Conservation (phyloP, 1,139 yeast genomes). For the Kodamaea sp. region DNA sequence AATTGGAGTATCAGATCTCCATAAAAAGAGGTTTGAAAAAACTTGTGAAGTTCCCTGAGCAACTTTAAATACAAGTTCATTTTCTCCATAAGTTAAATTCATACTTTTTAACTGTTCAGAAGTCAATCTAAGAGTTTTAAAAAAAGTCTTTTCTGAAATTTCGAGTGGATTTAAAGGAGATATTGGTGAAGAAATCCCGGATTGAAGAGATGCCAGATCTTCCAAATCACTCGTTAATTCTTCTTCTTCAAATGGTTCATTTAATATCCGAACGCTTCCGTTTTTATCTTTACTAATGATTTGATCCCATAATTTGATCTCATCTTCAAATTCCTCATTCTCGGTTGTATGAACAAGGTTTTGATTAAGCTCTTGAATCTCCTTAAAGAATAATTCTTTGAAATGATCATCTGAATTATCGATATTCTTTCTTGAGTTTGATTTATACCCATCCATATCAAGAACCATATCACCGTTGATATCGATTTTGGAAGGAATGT, state of each 20-base stretch:
- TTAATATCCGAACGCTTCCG: constrained; percentile 64
- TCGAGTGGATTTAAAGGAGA: constrained; percentile 4
- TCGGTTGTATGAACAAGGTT: constrained; percentile 17
- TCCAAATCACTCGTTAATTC: constrained; percentile 6
- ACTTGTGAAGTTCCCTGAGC: constrained; percentile 79
- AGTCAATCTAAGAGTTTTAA: constrained; percentile 85
- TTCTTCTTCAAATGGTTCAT: constrained; percentile 6
- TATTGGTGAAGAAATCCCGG: constrained; percentile 6
- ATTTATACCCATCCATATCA: constrained; percentile 96
- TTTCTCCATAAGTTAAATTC: constrained; percentile 74
- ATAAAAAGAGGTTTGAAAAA: constrained; percentile 68
- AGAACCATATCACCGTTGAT: constrained; percentile 86
- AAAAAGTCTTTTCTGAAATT: constrained; percentile 43
- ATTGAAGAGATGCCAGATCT: constrained; percentile 6
- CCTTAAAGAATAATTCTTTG: constrained; percentile 66
- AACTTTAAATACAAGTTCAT: constrained; percentile 73
- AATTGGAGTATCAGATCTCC: constrained; percentile 84
- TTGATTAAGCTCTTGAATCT: constrained; percentile 25
- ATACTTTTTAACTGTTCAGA: constrained; percentile 81
- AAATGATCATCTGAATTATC: constrained; percentile 68
- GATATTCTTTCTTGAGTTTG: constrained; percentile 67
- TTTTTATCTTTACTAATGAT: constrained; percentile 53
- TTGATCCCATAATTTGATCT: constrained; percentile 32
- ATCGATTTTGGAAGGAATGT: constrained; percentile 85
- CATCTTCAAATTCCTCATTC: constrained; percentile 19